These are phyloP conservation scores for Cordyceps fumosorosea DNA, from an alignment of 2,329 filamentous ascomycete species.

Conservation along the genomic window DNA sequence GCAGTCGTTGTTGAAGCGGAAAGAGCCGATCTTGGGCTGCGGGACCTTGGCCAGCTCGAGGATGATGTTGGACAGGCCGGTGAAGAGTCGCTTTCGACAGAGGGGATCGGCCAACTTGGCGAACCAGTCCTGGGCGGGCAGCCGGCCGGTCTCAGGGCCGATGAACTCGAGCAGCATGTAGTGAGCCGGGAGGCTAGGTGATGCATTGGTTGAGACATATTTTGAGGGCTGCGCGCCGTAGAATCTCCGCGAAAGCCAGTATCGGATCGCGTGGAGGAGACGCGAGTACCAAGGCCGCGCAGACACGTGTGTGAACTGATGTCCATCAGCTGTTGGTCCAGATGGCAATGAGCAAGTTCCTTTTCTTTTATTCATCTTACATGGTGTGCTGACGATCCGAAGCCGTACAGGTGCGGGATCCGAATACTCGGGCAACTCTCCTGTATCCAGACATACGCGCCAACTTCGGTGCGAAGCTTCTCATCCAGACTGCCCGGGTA, in stretches of 20 bases:
- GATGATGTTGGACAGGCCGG: neutral
- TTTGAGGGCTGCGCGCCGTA: neutral
- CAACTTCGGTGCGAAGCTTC: conserved; percentile 30
- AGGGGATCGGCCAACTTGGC: neutral
- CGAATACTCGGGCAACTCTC: conserved; percentile 21
- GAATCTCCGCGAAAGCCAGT: neutral
- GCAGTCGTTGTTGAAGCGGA: conserved; percentile 24
- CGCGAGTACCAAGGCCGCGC: neutral
- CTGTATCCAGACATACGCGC: conserved; percentile 22
- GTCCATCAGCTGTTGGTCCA: neutral
- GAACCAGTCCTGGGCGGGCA: neutral
- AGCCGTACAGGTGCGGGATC: conserved; percentile 21
- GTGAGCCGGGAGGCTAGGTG: neutral
- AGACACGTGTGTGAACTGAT: neutral
- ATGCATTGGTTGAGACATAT: neutral
- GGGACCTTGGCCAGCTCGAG: conserved; percentile 15
- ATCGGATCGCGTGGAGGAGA: neutral
- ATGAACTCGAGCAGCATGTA: neutral
- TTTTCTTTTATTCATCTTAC: neutral
- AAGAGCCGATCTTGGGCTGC: conserved; percentile 24
- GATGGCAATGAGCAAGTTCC: neutral
- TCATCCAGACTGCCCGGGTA: conserved; percentile 36
- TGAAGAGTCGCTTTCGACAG: neutral
- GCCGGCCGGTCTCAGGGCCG: neutral
- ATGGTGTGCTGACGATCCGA: conserved; percentile 6